Evolutionary conservation across 768 basidiomycete genomes (phyloP).

Genomic region (Rickenella mellea): DNA sequence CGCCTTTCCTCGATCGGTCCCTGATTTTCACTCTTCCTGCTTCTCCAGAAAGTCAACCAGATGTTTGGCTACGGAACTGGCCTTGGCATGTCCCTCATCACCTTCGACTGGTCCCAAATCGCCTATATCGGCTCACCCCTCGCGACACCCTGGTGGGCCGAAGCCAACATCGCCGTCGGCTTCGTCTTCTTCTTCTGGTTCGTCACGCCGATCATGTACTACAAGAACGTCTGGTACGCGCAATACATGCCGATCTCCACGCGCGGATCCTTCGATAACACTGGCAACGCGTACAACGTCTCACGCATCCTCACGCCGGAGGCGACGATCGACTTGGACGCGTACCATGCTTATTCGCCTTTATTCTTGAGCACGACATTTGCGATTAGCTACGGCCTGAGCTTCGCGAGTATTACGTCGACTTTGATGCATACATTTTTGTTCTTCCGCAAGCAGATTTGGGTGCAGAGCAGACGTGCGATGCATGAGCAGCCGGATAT

Average conservation of each 20-base stretch:
- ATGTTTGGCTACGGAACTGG: conserved; percentile 20
- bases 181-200: conserved; percentile 37
- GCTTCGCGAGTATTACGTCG: conserved; percentile 73
- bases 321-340: conserved; percentile 43
- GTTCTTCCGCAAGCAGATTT: conserved; percentile 75
- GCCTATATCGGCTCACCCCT: conserved; percentile 28
- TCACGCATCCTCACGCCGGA: conserved; percentile 43
- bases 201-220: conserved; percentile 15
- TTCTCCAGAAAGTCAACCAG: conserved; percentile 23
- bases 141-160: conserved; percentile 29
- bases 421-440: conserved; percentile 63
- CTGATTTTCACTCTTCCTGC: not conserved
- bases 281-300: conserved; percentile 48
- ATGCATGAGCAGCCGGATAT: conserved; percentile 77
- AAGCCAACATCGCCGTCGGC: conserved; percentile 22
- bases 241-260: conserved; percentile 22
- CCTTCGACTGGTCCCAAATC: conserved; percentile 33
- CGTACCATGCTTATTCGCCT: conserved; percentile 49
- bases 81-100: conserved; percentile 23
- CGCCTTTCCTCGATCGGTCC: conserved; percentile 3
- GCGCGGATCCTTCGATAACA: conserved; percentile 58
- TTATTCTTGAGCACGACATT: conserved; percentile 63
- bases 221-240: conserved; percentile 13
- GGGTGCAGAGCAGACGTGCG: conserved; percentile 57
- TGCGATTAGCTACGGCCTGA: conserved; percentile 69